phyloP scores from a whole-genome alignment of 2,329 filamentous ascomycete genomes.

The Hypoxylon sp. region DNA sequence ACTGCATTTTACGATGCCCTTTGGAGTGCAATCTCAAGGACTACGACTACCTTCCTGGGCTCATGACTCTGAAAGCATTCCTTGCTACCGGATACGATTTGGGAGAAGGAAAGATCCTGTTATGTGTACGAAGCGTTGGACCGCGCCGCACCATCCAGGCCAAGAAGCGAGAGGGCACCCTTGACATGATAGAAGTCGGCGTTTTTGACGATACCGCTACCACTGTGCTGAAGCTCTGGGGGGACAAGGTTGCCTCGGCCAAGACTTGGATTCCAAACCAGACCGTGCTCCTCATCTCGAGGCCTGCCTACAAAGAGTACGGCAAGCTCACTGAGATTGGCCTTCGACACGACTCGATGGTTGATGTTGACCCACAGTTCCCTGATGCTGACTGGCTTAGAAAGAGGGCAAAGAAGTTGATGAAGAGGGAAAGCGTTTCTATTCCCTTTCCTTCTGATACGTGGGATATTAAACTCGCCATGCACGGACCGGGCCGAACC shows the following conservation, averaged over 20 bases:
- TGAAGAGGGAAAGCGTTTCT: constrained; percentile 59
- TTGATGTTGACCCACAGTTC: constrained; percentile 64
- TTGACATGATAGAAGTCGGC: constrained; percentile 57
- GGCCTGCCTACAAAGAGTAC: constrained; percentile 44
- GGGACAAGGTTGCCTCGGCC: constrained; percentile 55
- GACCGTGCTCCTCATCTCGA: constrained; percentile 59
- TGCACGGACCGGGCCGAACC: constrained; percentile 45
- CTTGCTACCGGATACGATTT: constrained; percentile 62
- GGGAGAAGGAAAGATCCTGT: constrained; percentile 58
- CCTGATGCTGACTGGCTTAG: constrained; percentile 62
- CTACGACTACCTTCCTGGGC: constrained; percentile 48
- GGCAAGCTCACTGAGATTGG: constrained; percentile 36
- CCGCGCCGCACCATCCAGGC: constrained; percentile 56
- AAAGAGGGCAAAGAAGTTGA: constrained; percentile 55
- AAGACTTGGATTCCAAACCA: constrained; percentile 55
- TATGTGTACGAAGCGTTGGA: constrained; percentile 66
- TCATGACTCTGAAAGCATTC: constrained; percentile 66
- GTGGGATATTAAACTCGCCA: constrained; percentile 49
- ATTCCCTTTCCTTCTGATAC: constrained; percentile 54
- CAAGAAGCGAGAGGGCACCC: constrained; percentile 55
- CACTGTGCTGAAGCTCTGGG: constrained; percentile 63
- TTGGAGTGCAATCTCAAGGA: constrained; percentile 49
- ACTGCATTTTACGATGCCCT: constrained; percentile 55
- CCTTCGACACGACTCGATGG: constrained; percentile 53
- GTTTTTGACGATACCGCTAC: constrained; percentile 66